Base-by-base conservation (phyloP, 2,329 filamentous ascomycete genomes). In the Penicillium frequentans region DNA sequence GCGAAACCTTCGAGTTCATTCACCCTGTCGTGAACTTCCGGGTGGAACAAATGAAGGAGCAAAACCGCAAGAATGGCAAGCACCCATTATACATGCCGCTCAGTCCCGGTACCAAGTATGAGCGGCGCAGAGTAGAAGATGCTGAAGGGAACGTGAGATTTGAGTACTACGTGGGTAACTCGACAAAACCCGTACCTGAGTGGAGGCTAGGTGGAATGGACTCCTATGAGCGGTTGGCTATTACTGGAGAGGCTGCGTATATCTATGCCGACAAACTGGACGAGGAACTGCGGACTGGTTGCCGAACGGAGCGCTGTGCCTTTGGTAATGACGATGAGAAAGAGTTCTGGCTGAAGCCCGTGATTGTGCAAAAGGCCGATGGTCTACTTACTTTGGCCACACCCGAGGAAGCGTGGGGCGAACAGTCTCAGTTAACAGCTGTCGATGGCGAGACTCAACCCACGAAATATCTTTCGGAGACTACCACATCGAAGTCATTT, bases 21-120 rank as follows among this genome's bases (percentile, higher is more conserved):
- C 63, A 65, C 39, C 63, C 63, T 2, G 62, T 65, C 7, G 63
- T 65, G 3, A 58, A 64, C 29, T 64, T 55, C 46, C 52, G 63
- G 37, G 29, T 54, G 14, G 48, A 59, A 35, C 51, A 55, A 21
- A 52, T 59, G 42, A 52, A 61, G 39, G 31, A 29, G 0, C 29
- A 49, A 21, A 35, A 57, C 46, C n/a, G 48, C 10, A 21, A 54
- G 6, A 47, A 52, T 24, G 14, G 35, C n/a, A 55, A 56, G 33
- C 33, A 21, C 9, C 21, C 23, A 0, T 14, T 50, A 16, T 65
- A 65, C 44, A 56, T 44, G 19, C 63, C 63, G 1, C 39, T 61
- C 45, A 39, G 52, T 16, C 39, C 56, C 23, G 52, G 52, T 5
- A 16, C 23, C 23, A 37, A 42, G 6, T 64, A 61, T 37, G 19